phyloP scores from a whole-genome alignment of 805 yeast species.

The Grigorovia transvaalensis region DNA sequence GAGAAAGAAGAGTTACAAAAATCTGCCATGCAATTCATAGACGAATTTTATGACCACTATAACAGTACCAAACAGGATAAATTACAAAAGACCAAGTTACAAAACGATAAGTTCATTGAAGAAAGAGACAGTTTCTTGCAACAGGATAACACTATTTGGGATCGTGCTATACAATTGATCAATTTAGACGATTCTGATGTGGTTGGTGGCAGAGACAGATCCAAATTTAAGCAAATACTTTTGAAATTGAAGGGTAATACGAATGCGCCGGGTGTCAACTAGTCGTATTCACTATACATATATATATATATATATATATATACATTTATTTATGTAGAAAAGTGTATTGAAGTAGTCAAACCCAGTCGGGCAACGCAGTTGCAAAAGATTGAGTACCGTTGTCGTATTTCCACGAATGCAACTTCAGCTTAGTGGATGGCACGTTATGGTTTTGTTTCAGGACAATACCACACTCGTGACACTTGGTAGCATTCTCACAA shows the following conservation, averaged over 20 bases:
- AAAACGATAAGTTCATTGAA: constrained; percentile 59
- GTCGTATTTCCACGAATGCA: constrained; percentile 31
- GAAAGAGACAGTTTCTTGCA: constrained; percentile 69
- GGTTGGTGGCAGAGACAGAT: constrained; percentile 47
- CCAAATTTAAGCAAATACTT: constrained; percentile 58
- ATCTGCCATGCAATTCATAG: constrained; percentile 74
- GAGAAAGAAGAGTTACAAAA: constrained; percentile 57
- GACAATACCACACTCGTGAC: constrained; percentile 17
- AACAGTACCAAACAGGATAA: constrained; percentile 70
- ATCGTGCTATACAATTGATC: constrained; percentile 49
- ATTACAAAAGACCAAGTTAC: constrained; percentile 50
- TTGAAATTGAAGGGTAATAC: constrained; percentile 56
- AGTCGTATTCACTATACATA: neutral
- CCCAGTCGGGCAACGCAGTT: constrained; percentile 29
- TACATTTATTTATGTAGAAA: neutral
- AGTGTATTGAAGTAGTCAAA: neutral
- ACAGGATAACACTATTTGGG: constrained; percentile 70
- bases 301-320: neutral
- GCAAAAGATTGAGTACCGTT: constrained; percentile 13
- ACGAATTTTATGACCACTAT: constrained; percentile 87
- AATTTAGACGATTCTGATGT: constrained; percentile 37
- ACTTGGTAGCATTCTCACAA: constrained; percentile 13
- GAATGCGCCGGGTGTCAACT: constrained; percentile 63
- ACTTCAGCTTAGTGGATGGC: constrained; percentile 19
- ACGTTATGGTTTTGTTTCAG: constrained; percentile 8